A percentile compares a stretch with the other conserved stretches of the same genome.
Evolutionary conservation across 106 monocot genomes (phyloP).

Genomic region (Acorus gramineus): DNA sequence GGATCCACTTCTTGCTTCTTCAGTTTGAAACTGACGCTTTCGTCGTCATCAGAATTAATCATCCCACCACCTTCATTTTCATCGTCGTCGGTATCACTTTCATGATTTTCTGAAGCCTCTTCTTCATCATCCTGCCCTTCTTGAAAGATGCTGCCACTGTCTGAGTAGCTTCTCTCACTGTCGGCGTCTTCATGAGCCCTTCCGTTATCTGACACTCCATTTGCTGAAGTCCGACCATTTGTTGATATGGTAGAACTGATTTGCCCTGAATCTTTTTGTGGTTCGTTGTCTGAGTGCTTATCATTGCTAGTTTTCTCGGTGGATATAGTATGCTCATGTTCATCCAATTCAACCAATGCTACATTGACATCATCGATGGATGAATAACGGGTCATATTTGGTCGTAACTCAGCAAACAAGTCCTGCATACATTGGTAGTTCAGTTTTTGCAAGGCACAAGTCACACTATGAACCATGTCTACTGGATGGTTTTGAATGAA

Average conservation of each 20-base stretch:
- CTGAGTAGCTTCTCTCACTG: slow-evolving; percentile 79
- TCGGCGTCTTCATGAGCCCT: slow-evolving; percentile 43
- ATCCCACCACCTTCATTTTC: slow-evolving; percentile 46
- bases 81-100: slow-evolving; percentile 60
- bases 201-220: slow-evolving; percentile 54
- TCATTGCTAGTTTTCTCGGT: slow-evolving; percentile 37
- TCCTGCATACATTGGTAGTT: slow-evolving; percentile 44
- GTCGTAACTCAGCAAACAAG: slow-evolving; percentile 78
- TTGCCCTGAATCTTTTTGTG: slow-evolving; percentile 25
- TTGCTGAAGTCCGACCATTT: slow-evolving; percentile 34
- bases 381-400: slow-evolving; percentile 72
- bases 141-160: slow-evolving; percentile 63
- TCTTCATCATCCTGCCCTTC: slow-evolving; percentile 62
- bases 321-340: slow-evolving; percentile 35
- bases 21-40: slow-evolving; percentile 60
- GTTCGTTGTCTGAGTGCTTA: slow-evolving; percentile 55
- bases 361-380: slow-evolving; percentile 72
- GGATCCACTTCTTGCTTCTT: slow-evolving; percentile 72
- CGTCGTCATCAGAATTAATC: slow-evolving; percentile 72
- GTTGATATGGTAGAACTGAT: neutral
- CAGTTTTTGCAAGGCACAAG: neutral
- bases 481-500: too few species aligned
- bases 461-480: neutral
- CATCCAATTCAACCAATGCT: slow-evolving; percentile 71
- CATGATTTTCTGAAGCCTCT: slow-evolving; percentile 65